phyloP scores from a whole-genome alignment of 2,329 filamentous ascomycete genomes.

The Calonectria leucothoes region DNA sequence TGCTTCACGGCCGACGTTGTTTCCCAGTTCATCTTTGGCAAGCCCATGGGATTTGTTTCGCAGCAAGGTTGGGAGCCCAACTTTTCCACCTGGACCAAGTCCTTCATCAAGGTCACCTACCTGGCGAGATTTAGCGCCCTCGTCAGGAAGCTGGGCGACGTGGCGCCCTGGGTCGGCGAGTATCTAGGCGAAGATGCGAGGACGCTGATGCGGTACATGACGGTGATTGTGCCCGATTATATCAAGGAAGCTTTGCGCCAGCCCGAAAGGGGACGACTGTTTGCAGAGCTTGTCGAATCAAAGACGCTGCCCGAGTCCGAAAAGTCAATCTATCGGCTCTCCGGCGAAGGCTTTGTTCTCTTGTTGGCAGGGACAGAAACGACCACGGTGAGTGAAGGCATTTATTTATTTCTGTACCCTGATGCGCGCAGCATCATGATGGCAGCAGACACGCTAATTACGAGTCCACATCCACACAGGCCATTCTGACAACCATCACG shows the following conservation, averaged over 20 bases:
- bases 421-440: accelerated
- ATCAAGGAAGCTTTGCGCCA: conserved; percentile 20
- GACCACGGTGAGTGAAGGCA: conserved; percentile 40
- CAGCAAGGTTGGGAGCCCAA: conserved; percentile 51
- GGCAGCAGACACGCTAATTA: not conserved
- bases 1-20: conserved; percentile 55
- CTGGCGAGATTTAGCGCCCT: conserved; percentile 46
- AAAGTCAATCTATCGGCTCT: conserved; percentile 47
- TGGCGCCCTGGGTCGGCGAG: conserved; percentile 21
- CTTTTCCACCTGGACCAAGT: conserved; percentile 49
- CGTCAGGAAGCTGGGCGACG: conserved; percentile 35
- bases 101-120: conserved; percentile 47
- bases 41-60: conserved; percentile 44
- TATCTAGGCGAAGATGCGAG: conserved; percentile 28
- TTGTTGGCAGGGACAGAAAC: conserved; percentile 54
- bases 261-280: conserved; percentile 26
- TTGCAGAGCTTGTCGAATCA: conserved; percentile 32
- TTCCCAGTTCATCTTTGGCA: conserved; percentile 51
- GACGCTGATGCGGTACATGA: conserved; percentile 30
- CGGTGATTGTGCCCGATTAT: conserved; percentile 25
- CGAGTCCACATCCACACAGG: too few species aligned
- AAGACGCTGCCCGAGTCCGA: conserved; percentile 49
- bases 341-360: conserved; percentile 52
- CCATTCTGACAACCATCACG: conserved; percentile 48
- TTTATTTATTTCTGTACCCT: too few species aligned